phyloP scores from a whole-genome alignment of 2,329 filamentous ascomycete genomes.

The Chaetomiaceae sp. region DNA sequence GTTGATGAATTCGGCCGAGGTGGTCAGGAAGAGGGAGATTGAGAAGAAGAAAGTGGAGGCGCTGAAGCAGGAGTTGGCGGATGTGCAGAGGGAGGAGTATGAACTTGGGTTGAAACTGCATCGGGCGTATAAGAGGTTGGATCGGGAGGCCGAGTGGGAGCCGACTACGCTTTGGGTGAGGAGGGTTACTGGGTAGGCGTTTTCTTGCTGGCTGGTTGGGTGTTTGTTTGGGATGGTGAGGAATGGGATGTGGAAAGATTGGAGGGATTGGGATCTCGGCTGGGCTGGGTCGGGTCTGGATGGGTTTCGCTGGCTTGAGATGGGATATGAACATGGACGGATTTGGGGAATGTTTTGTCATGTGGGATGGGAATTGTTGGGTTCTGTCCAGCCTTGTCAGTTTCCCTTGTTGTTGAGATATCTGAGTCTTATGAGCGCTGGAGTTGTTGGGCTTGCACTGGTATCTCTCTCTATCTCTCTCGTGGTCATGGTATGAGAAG shows the following conservation, averaged over 20 bases:
- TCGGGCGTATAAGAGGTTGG: conserved; percentile 68
- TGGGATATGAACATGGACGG: too few species aligned
- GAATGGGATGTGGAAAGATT: neutral
- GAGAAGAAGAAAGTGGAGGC: conserved; percentile 63
- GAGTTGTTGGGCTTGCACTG: too few species aligned
- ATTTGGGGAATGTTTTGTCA: too few species aligned
- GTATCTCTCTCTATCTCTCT: too few species aligned
- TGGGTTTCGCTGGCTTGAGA: too few species aligned
- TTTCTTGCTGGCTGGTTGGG: neutral
- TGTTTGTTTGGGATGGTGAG: neutral
- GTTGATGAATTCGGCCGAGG: conserved; percentile 62
- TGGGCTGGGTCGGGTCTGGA: neutral
- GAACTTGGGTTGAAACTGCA: conserved; percentile 72
- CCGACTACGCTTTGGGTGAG: conserved; percentile 73
- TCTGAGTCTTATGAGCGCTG: too few species aligned
- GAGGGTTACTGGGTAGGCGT: conserved; percentile 56
- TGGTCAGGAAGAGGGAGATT: conserved; percentile 50
- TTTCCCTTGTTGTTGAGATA: too few species aligned
- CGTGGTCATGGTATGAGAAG: too few species aligned
- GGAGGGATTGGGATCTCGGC: neutral
- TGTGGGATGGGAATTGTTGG: too few species aligned
- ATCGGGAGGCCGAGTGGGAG: conserved; percentile 61
- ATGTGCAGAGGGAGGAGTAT: conserved; percentile 72
- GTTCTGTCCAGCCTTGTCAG: too few species aligned
- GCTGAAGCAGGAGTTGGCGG: conserved; percentile 62